Evolutionary conservation across 1,284 basidiomycete genomes (phyloP), one percentile per base, ranked within the genome.

Genomic region (Ceratobasidium sp.): DNA sequence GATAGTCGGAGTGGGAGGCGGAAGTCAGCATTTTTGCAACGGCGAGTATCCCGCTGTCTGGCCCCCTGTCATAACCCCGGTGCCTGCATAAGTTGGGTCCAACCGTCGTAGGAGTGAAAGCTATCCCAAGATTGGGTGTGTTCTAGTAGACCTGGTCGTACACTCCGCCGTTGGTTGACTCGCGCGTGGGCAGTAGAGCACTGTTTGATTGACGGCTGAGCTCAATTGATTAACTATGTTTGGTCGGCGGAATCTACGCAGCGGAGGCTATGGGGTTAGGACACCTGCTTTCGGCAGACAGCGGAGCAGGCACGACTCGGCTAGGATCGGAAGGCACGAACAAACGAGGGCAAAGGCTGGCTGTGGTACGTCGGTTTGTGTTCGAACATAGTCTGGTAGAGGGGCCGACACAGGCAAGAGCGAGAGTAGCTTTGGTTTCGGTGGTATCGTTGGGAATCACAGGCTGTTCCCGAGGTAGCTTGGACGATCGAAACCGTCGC

Each of bases 381-480:
- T 51, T 80, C 79, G 67, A 78, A 67, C 77, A 78, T 78, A 40
- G 61, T 73, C 15, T 15, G 80, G 80, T 1, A 79, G 80, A 64
- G 80, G 80, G 42, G 58, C 70, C 77, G 42, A 49, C 53, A 4
- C 73, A 67, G 15, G 73, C 79, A 40, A 79, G 67, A 23, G 78
- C 72, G 39, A 78, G 64, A 9, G 80, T 72, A 51, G 64, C 79
- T 39, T 68, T 55, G 18, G 77, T 69, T 53, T 77, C 79, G 26
- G 68, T 73, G 33, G 66, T 60, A 10, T 80, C 67, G 75, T 81
- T 79, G 28, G 55, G 71, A 58, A 81, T 75, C 72, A 79, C 40
- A 80, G 60, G 70, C 79, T 80, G 55, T 81, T 80, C 10, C 80
- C 72, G n/a, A 81, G 75, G 55, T 79, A 80, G 44, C 77, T 70